A percentile compares a stretch with the other conserved stretches of the same genome.
These are phyloP conservation scores for Pseudogymnoascus sp. DNA, from an alignment of 2,329 filamentous ascomycete species.

Conservation along the genomic window DNA sequence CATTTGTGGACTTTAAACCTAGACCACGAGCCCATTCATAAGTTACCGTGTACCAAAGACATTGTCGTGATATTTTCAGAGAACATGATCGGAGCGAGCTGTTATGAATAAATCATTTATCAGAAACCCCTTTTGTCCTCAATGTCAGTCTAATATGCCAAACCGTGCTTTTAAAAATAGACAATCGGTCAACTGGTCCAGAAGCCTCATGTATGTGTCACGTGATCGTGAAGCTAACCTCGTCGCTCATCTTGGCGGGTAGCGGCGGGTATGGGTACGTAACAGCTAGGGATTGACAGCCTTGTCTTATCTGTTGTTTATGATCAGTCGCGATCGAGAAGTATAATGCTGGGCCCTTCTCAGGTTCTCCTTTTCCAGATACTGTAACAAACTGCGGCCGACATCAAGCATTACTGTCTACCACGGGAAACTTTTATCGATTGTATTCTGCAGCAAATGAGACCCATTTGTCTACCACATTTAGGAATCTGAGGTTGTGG, in stretches of 20 bases:
- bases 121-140: not conserved
- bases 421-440: not conserved
- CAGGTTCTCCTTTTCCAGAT: not conserved
- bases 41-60: not conserved
- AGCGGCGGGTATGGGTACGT: constrained; percentile 1
- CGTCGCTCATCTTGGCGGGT: not conserved
- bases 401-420: not conserved
- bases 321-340: not conserved
- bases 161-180: not conserved
- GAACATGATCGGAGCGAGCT: not conserved
- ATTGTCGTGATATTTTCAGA: not conserved
- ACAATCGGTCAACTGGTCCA: not conserved
- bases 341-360: not conserved
- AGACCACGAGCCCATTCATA: not conserved
- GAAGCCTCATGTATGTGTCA: not conserved
- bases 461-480: not conserved
- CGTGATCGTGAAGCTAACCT: not conserved
- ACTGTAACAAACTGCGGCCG: not conserved
- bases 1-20: not conserved
- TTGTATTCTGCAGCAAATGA: constrained; percentile 3
- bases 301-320: constrained; percentile 8
- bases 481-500: not conserved
- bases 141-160: not conserved
- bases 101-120: not conserved
- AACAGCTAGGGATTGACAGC: constrained; percentile 3